phyloP scores from a whole-genome alignment of 2,329 filamentous ascomycete species.

The Xylaria sp. region DNA sequence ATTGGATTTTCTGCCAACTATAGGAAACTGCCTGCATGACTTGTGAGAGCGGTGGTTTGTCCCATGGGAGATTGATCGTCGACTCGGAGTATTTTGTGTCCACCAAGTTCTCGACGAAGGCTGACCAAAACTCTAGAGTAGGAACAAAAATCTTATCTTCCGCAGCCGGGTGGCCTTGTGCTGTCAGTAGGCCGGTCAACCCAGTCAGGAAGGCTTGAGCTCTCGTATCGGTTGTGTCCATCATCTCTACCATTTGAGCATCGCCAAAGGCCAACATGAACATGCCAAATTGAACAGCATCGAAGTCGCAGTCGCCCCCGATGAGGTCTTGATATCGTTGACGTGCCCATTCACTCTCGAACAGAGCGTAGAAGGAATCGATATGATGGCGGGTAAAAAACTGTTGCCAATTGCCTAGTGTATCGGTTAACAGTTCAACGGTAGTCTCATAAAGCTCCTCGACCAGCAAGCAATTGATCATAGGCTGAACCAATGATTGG shows the following conservation, averaged over 20 bases:
- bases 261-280: conserved; percentile 77
- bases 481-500: conserved; percentile 67
- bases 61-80: conserved; percentile 63
- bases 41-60: conserved; percentile 66
- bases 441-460: conserved; percentile 69
- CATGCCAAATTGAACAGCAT: conserved; percentile 72
- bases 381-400: conserved; percentile 72
- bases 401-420: conserved; percentile 71
- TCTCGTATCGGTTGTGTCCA: conserved; percentile 62
- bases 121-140: conserved; percentile 84
- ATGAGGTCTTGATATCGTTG: conserved; percentile 66
- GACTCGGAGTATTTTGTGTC: conserved; percentile 67
- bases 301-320: conserved; percentile 71
- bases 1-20: conserved; percentile 76
- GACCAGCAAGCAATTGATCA: conserved; percentile 70
- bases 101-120: conserved; percentile 75
- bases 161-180: conserved; percentile 73
- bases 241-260: conserved; percentile 69
- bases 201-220: conserved; percentile 65
- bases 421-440: conserved; percentile 73
- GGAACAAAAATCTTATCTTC: conserved; percentile 81
- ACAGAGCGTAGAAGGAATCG: conserved; percentile 65
- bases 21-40: conserved; percentile 73
- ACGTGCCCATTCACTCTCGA: conserved; percentile 70
- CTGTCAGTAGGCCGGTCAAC: conserved; percentile 73